Percentiles rank a stretch among this genome's conserved stretches.
Evolutionary conservation across 805 yeast genomes (phyloP).

Genomic region (Tetrapisispora namnaoensis): DNA sequence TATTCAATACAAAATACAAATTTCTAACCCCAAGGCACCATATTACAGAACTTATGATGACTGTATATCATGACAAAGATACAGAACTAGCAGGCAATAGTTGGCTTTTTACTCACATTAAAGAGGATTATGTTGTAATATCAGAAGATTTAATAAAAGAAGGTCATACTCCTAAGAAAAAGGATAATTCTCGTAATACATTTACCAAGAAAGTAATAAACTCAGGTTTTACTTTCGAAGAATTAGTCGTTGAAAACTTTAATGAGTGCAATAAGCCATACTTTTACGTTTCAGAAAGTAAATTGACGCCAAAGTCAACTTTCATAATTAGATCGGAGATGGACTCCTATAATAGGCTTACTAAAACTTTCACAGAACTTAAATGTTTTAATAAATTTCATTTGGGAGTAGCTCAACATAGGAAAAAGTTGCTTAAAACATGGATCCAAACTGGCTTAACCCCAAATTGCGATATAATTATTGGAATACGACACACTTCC

Average conservation of each 20-base stretch:
- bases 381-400: slow-evolving; percentile 23
- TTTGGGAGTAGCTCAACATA: slow-evolving; percentile 15
- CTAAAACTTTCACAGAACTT: slow-evolving; percentile 20
- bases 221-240: slow-evolving; percentile 27
- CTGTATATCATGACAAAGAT: slow-evolving; percentile 10
- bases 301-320: slow-evolving; percentile 10
- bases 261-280: slow-evolving; percentile 4
- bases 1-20: slow-evolving; percentile 5
- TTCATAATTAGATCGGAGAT: slow-evolving; percentile 27
- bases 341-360: slow-evolving; percentile 20
- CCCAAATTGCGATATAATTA: slow-evolving; percentile 21
- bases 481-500: slow-evolving; percentile 23
- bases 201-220: slow-evolving; percentile 13
- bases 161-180: not conserved
- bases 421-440: slow-evolving; percentile 24
- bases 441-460: slow-evolving; percentile 26
- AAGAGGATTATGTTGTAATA: slow-evolving; percentile 14
- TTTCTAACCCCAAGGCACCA: slow-evolving; percentile 26
- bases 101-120: slow-evolving; percentile 9
- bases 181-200: not conserved
- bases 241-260: slow-evolving; percentile 11
- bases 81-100: not conserved
- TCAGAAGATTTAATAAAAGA: slow-evolving; percentile 10
- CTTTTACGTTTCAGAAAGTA: slow-evolving; percentile 21
- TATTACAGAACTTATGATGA: slow-evolving; percentile 21